Conservation (phyloP, 805 yeast species). For the Suhomyces vadensis region DNA sequence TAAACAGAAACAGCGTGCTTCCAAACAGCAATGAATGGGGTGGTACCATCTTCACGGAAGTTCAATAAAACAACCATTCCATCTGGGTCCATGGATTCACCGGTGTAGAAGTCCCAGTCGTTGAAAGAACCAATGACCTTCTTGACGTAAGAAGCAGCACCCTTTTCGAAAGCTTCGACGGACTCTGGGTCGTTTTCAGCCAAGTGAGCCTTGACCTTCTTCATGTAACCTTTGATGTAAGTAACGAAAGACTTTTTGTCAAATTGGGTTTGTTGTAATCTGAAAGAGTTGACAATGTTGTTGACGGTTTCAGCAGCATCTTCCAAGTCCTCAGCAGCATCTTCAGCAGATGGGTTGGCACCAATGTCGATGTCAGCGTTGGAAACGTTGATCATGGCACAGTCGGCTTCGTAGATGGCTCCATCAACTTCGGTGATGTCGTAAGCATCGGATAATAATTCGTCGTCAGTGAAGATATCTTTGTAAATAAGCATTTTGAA, state of each 20-base stretch:
- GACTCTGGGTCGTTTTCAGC: conserved; percentile 88
- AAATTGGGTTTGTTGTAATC: conserved; percentile 91
- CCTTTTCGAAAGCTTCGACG: conserved; percentile 90
- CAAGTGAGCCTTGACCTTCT: conserved; percentile 86
- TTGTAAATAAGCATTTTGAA: conserved; percentile 43
- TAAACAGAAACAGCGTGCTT: conserved; percentile 92
- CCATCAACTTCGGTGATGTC: conserved; percentile 83
- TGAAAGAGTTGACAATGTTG: conserved; percentile 98
- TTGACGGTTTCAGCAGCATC: conserved; percentile 89
- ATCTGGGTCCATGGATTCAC: conserved; percentile 99
- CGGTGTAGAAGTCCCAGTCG: conserved; percentile 99
- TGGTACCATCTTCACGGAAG: conserved; percentile 99
- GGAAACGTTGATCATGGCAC: conserved; percentile 85
- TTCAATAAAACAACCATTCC: conserved; percentile 96
- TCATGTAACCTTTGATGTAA: conserved; percentile 99
- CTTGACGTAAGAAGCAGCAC: conserved; percentile 95
- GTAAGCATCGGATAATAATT: conserved; percentile 96
- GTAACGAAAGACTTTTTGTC: conserved; percentile 97
- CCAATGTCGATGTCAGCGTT: conserved; percentile 97
- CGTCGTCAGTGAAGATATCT: conserved; percentile 93
- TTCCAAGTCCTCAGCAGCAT: conserved; percentile 77
- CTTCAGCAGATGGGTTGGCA: conserved; percentile 99
- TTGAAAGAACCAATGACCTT: conserved; percentile 93
- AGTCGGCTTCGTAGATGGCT: conserved; percentile 95
- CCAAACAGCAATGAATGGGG: conserved; percentile 98